These are phyloP conservation scores for Dryadomyces quercivorus DNA, from an alignment of 2,329 filamentous ascomycete genomes.

Conservation along the genomic window DNA sequence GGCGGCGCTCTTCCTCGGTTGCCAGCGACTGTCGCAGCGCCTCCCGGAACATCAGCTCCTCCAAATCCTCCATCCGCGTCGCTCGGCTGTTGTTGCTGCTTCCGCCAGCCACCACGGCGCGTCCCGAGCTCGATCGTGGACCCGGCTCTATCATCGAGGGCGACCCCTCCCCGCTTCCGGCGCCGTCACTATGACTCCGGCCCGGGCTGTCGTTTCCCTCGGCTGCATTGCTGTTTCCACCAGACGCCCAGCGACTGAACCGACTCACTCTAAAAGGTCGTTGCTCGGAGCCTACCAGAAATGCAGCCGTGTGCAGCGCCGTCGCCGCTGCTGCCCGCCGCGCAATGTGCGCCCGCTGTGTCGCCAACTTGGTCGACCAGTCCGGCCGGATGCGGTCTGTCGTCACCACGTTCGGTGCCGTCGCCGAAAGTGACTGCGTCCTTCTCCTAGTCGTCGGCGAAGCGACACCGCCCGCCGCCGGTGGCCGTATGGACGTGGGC, in stretches of 20 bases:
- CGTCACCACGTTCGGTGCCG: slow-evolving; percentile 74
- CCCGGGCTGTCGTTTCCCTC: slow-evolving; percentile 18
- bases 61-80: slow-evolving; percentile 68
- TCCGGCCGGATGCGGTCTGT: slow-evolving; percentile 89
- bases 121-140: slow-evolving; percentile 19
- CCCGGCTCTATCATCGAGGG: slow-evolving; percentile 21
- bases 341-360: slow-evolving; percentile 73
- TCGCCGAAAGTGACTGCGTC: slow-evolving; percentile 61
- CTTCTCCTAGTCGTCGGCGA: slow-evolving; percentile 24
- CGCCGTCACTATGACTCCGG: slow-evolving; percentile 16
- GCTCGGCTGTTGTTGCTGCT: slow-evolving; percentile 30
- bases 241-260: slow-evolving; percentile 43
- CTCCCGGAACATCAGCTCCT: slow-evolving; percentile 98
- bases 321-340: slow-evolving; percentile 85
- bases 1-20: slow-evolving; percentile 84
- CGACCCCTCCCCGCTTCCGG: slow-evolving; percentile 12
- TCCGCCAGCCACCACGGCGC: slow-evolving; percentile 19
- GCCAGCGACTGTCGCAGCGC: slow-evolving; percentile 85
- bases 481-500: background rate
- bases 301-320: slow-evolving; percentile 86
- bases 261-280: slow-evolving; percentile 41
- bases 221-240: slow-evolving; percentile 16
- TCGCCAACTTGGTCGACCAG: slow-evolving; percentile 80
- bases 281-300: slow-evolving; percentile 56
- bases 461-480: slow-evolving; percentile 5